Percentiles rank a stretch among this genome's conserved stretches.
phyloP scores from a whole-genome alignment of 2,329 filamentous ascomycete species.

The Tolypocladium tundrense region DNA sequence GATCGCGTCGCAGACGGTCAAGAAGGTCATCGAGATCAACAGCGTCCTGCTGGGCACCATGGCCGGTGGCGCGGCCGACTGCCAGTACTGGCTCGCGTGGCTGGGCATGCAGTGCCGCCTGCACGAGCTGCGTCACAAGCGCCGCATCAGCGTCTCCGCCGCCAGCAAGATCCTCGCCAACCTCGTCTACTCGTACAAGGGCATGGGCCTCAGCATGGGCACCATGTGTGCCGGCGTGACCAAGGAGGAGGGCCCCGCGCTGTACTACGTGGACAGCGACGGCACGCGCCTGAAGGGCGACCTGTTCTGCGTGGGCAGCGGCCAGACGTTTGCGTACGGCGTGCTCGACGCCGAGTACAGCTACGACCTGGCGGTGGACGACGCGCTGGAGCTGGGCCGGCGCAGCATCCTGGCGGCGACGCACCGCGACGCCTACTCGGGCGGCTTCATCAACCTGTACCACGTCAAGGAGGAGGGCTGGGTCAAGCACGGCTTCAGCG shows the following conservation, averaged over 20 bases:
- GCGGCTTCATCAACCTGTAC: constrained; percentile 97
- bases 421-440: constrained; percentile 96
- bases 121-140: constrained; percentile 98
- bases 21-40: constrained; percentile 99
- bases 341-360: constrained; percentile 92
- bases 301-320: constrained; percentile 95
- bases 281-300: constrained; percentile 88
- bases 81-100: constrained; percentile 99
- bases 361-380: constrained; percentile 79
- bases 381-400: constrained; percentile 81
- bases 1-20: constrained; percentile 99
- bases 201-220: constrained; percentile 97
- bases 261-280: constrained; percentile 96
- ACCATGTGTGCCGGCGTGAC: constrained; percentile 99
- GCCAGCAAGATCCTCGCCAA: constrained; percentile 98
- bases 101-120: constrained; percentile 98
- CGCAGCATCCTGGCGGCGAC: constrained; percentile 93
- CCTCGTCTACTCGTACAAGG: constrained; percentile 97
- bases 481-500: constrained; percentile 97
- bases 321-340: constrained; percentile 97
- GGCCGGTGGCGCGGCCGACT: constrained; percentile 97
- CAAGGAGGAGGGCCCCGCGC: constrained; percentile 85
- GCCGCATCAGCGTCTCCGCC: constrained; percentile 92
- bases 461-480: constrained; percentile 98
- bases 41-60: constrained; percentile 89